A percentile compares a stretch with the other conserved stretches of the same genome.
Evolutionary conservation across 441 rosid species (phyloP).

Genomic region (Pelargonium citronellum): DNA sequence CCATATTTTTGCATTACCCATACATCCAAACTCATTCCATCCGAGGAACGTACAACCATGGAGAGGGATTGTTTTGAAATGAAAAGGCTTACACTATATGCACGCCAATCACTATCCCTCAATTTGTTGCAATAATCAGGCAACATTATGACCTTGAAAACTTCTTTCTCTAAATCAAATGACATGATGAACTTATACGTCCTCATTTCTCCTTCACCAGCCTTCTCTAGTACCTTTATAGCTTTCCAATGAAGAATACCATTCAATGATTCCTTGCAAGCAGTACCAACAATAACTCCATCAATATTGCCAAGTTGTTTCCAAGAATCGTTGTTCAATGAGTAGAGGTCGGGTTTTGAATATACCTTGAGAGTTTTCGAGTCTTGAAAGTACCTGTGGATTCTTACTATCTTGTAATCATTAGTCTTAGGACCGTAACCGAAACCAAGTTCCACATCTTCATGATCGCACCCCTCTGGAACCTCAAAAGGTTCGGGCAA

Average conservation of each 20-base stretch:
- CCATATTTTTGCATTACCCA: constrained; percentile 5
- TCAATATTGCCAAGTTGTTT: background rate
- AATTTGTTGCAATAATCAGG: constrained; percentile 3
- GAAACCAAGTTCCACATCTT: background rate
- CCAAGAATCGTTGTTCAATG: constrained; percentile 5
- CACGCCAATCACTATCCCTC: background rate
- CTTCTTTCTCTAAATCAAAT: background rate
- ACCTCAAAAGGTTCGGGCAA: background rate
- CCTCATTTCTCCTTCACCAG: background rate
- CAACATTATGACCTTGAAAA: background rate
- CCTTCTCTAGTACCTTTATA: background rate
- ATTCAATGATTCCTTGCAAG: background rate
- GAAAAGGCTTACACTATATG: background rate
- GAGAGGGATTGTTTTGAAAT: background rate
- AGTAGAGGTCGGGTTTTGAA: background rate
- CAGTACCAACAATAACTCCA: background rate
- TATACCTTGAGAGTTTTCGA: background rate
- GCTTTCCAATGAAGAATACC: constrained; percentile 7
- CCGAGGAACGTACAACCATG: background rate
- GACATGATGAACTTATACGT: background rate
- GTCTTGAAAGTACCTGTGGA: background rate
- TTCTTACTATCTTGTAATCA: constrained; percentile 2
- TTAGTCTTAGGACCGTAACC: background rate
- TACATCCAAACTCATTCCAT: background rate
- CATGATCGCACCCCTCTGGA: background rate